Evolutionary conservation across 805 yeast genomes (phyloP), one percentile per base, ranked within the genome.

Genomic region (Yarrowia phangngaensis): DNA sequence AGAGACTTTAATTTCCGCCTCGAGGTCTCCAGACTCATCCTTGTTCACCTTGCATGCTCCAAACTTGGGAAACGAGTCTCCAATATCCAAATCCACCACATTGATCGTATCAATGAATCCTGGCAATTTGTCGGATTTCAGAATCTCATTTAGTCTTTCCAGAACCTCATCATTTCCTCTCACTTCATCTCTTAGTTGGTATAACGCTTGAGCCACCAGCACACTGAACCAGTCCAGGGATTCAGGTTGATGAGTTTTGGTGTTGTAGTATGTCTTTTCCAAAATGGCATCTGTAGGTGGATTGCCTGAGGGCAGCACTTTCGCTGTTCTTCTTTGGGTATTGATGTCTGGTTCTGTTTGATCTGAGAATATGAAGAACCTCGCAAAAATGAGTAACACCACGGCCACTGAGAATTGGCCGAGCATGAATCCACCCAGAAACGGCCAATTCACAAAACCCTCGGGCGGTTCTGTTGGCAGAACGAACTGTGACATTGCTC

Each of bases 201-300:
- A 78, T 19, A 92, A 79, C 6, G 88, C 80, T 63, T 92, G 97
- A 0, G 97, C 98, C 14, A 92, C 75, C 27, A 92, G 70, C 1
- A 92, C 97, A 55, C 90, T 92, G 64, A 92, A 87, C 98, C 98
- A 92, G 63, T 92, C 98, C 53, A 92, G 68, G 0, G 96, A 83
- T 67, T 92, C 98, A 0, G 97, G 76, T 13, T 80, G 72, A 63
- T 92, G 98, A 19, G 79, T 80, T 35, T 80, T 79, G 1, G 92
- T 97, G 60, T 92, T 84, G 64, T 92, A 92, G 61, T 87, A 87
- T 0, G 97, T 88, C 58, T 88, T 89, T 55, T 90, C 97, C 29
- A 92, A 68, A 15, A 92, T 85, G 0, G 77, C 52, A 17, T 56
- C 58, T 11, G 63, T 54, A 6, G 60, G 54, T 8, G 56, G 56